Evolutionary conservation across 2,329 filamentous ascomycete genomes (phyloP).

Genomic region (Talaromyces piceae): DNA sequence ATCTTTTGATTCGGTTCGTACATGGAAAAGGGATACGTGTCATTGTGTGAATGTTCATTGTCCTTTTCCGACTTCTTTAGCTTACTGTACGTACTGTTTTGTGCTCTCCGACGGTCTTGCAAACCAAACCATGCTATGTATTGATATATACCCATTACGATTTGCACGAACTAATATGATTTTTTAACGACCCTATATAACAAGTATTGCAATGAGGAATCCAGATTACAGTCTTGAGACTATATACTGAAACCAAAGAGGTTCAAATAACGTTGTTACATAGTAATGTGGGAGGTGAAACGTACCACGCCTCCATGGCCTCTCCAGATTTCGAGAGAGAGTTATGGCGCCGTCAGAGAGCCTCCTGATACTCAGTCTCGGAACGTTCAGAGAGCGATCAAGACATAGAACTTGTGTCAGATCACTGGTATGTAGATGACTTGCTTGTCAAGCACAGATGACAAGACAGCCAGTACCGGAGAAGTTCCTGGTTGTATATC

Average conservation of each 20-base stretch:
- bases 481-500: neutral
- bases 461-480: neutral
- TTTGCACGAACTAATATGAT: neutral
- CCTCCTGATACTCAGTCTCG: slow-evolving; percentile 13
- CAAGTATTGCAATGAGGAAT: too few relatives aligned
- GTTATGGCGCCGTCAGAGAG: slow-evolving; percentile 13
- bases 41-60: neutral
- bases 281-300: slow-evolving; percentile 20
- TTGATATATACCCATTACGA: neutral
- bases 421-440: neutral
- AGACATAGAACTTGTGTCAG: slow-evolving; percentile 3
- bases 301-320: slow-evolving; percentile 15
- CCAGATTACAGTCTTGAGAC: too few relatives aligned
- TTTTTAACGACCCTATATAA: too few relatives aligned
- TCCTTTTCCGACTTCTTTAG: neutral
- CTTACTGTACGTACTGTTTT: neutral
- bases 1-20: neutral
- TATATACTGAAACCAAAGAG: too few relatives aligned
- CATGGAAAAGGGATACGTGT: neutral
- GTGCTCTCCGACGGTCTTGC: neutral
- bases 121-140: neutral
- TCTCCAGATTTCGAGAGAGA: neutral
- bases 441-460: neutral
- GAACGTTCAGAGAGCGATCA: slow-evolving; percentile 11
- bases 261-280: too few relatives aligned